Percentiles rank a stretch among this genome's conserved stretches.
phyloP scores from a whole-genome alignment of 176 grass and related monocot species.

The Carex cristatella region DNA sequence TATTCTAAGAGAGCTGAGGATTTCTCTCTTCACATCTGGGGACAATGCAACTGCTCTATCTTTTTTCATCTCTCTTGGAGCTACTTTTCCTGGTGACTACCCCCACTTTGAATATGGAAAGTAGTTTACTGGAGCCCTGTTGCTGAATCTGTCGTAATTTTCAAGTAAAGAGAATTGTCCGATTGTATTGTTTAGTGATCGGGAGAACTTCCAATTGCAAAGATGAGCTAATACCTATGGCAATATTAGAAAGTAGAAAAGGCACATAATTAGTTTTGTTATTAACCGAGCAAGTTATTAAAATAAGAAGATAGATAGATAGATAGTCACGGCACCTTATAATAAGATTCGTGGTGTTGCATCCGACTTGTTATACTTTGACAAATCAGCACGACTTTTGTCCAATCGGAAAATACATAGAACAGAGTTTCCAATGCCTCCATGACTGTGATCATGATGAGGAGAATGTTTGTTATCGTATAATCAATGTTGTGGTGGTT shows the following conservation, averaged over 20 bases:
- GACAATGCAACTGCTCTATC: not conserved
- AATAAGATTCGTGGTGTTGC: not conserved
- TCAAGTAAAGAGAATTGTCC: not conserved
- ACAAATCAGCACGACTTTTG: constrained; percentile 22
- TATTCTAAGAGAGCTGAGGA: not conserved
- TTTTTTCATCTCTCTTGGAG: no score
- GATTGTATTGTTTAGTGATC: not conserved
- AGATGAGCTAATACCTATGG: not conserved
- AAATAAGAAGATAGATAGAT: not conserved
- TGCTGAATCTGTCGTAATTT: not conserved
- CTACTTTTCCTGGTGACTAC: not conserved
- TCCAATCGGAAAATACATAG: constrained; percentile 37
- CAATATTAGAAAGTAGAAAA: not conserved
- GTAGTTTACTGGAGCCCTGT: no score
- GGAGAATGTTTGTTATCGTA: constrained; percentile 20
- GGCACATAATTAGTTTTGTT: not conserved
- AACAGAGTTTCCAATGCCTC: constrained; percentile 31
- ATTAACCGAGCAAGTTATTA: not conserved
- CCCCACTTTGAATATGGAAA: not conserved
- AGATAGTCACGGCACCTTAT: not conserved
- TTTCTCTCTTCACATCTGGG: not conserved
- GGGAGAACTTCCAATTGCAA: not conserved
- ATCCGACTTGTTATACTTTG: not conserved
- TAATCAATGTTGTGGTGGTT: constrained; percentile 19
- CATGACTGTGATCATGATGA: constrained; percentile 18